Conservation (phyloP, 352 stramenopile species). For the Pythium oligandrum region DNA sequence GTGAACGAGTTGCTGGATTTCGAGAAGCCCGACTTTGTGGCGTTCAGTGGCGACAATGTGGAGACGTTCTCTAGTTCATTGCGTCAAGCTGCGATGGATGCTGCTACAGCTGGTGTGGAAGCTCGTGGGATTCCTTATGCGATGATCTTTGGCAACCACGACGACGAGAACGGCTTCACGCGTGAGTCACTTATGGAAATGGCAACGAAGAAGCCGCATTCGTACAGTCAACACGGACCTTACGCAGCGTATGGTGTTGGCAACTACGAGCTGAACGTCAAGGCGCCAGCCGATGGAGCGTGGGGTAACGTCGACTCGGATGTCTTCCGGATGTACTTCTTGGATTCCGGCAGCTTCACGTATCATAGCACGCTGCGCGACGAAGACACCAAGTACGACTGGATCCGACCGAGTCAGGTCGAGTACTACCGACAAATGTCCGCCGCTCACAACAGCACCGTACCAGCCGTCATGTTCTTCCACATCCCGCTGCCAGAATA, state of each 20-base stretch:
- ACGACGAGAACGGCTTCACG: constrained; percentile 38
- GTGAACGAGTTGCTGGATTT: constrained; percentile 48
- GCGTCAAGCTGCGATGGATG: constrained; percentile 29
- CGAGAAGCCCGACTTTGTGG: constrained; percentile 63
- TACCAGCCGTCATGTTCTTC: constrained; percentile 32
- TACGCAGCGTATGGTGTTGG: constrained; percentile 41
- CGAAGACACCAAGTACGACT: constrained; percentile 13
- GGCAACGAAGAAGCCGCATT: constrained; percentile 26
- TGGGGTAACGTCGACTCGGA: constrained; percentile 27
- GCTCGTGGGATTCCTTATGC: constrained; percentile 45
- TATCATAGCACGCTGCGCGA: constrained; percentile 8
- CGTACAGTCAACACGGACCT: constrained; percentile 46
- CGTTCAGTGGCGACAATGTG: constrained; percentile 63
- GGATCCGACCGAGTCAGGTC: constrained; percentile 20
- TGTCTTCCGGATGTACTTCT: constrained; percentile 71
- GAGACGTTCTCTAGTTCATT: constrained; percentile 21
- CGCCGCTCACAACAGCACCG: constrained; percentile 2
- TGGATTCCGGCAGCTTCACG: constrained; percentile 42
- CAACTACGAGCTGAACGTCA: constrained; percentile 57
- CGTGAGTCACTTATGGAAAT: constrained; percentile 34
- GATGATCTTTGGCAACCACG: constrained; percentile 64
- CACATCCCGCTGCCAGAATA: constrained; percentile 23
- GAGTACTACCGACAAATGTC: constrained; percentile 17
- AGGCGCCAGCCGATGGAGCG: constrained; percentile 28
- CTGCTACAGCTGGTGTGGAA: constrained; percentile 31